phyloP scores from a whole-genome alignment of 257 asterid species.

The Petrea volubilis region DNA sequence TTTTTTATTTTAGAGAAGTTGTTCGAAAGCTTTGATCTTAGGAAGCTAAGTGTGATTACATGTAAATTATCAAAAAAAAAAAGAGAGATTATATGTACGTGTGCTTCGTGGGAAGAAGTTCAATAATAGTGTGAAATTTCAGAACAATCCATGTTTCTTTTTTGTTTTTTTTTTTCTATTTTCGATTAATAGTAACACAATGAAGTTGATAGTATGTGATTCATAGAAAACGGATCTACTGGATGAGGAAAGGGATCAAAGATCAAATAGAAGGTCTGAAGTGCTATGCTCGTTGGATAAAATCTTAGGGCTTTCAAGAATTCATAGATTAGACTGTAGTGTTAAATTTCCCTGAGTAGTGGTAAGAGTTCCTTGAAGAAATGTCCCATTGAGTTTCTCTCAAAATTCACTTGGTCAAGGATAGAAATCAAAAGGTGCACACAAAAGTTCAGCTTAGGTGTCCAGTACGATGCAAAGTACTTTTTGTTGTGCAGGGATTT shows the following conservation, averaged over 20 bases:
- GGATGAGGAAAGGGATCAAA: neutral
- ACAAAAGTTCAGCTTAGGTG: neutral
- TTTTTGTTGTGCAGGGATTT: constrained; percentile 2
- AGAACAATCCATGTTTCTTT: neutral
- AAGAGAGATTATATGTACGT: too few species aligned
- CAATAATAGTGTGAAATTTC: neutral
- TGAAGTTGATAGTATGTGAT: neutral
- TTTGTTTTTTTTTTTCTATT: neutral
- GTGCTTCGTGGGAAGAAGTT: neutral
- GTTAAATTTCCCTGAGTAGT: neutral
- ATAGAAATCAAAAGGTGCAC: neutral
- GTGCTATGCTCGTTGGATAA: neutral
- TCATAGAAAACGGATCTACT: neutral
- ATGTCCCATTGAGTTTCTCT: neutral
- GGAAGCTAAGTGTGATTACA: neutral
- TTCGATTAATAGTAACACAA: neutral
- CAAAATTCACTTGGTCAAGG: neutral
- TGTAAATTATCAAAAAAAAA: too few species aligned
- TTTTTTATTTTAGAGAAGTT: constrained; percentile 1
- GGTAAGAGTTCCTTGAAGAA: neutral
- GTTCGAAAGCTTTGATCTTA: neutral
- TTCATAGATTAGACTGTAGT: neutral
- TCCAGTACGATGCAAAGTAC: neutral
- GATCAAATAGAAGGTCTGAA: neutral
- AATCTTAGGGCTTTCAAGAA: neutral